Evolutionary conservation across 129 eudicot species (phyloP).

Genomic region (Tagetes erecta): DNA sequence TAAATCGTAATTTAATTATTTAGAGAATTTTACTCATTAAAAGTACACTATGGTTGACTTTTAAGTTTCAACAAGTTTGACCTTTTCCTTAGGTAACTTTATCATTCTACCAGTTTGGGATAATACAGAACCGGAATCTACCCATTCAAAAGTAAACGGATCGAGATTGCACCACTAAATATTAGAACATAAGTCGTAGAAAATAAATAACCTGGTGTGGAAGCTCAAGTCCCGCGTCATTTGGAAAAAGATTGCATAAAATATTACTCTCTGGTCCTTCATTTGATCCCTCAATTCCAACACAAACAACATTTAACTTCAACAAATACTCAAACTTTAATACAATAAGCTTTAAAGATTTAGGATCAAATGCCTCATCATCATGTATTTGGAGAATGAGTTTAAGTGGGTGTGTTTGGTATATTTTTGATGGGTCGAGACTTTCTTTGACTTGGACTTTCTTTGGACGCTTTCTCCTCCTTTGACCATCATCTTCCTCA

Average conservation of each 20-base stretch:
- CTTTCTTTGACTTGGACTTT: constrained; percentile 73
- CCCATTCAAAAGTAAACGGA: not conserved
- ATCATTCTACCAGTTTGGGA: not conserved
- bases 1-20: not conserved
- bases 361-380: constrained; percentile 56
- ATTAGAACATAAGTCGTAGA: not conserved
- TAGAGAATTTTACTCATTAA: not conserved
- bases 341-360: constrained; percentile 59
- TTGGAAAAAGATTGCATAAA: constrained; percentile 89
- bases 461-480: constrained; percentile 91
- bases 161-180: not conserved
- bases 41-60: not conserved
- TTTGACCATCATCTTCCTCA: constrained; percentile 97
- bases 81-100: not conserved
- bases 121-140: not conserved
- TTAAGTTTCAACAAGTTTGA: not conserved
- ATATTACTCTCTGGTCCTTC: constrained; percentile 64
- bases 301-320: constrained; percentile 84
- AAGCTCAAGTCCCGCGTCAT: constrained; percentile 88
- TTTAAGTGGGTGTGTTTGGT: constrained; percentile 87
- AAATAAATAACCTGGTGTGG: constrained; percentile 80
- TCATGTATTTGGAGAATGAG: constrained; percentile 66
- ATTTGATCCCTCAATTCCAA: constrained; percentile 74
- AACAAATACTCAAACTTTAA: constrained; percentile 78
- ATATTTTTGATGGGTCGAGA: constrained; percentile 67